These are phyloP conservation scores for Microsporum canis DNA, from an alignment of 2,329 filamentous ascomycete genomes.

Conservation along the genomic window DNA sequence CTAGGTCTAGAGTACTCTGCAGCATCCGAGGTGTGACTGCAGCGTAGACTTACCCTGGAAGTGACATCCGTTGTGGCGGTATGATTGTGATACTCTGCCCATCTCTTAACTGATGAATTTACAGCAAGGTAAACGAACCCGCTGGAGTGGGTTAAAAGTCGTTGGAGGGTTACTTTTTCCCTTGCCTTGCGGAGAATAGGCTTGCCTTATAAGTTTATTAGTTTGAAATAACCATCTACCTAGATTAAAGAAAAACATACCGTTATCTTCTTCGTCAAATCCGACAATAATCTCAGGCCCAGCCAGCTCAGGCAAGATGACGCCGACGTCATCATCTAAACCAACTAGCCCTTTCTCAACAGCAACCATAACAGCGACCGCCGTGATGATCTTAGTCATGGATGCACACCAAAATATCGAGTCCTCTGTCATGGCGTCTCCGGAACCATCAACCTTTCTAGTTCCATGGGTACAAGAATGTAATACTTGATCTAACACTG, in stretches of 20 bases:
- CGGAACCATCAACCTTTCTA: background rate
- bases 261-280: conserved; percentile 3
- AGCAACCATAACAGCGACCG: conserved; percentile 8
- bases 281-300: conserved; percentile 3
- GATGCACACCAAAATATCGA: conserved; percentile 18
- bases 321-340: conserved; percentile 11
- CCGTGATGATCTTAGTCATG: conserved; percentile 11
- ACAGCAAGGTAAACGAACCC: conserved; percentile 8
- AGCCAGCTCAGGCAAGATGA: conserved; percentile 8
- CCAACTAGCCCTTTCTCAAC: conserved; percentile 11
- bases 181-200: background rate
- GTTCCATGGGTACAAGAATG: background rate
- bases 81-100: background rate
- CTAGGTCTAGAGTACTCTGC: background rate
- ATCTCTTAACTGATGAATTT: background rate
- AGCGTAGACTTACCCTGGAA: background rate
- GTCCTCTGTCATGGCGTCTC: background rate
- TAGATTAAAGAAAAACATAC: background rate
- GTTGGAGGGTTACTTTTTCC: background rate
- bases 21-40: background rate
- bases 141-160: conserved; percentile 9
- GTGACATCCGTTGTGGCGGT: background rate
- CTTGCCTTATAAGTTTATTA: background rate
- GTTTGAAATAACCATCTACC: background rate
- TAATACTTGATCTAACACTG: background rate